Evolutionary conservation across 345 rosid genomes (phyloP).

Genomic region (Eucalyptus fibrosa): DNA sequence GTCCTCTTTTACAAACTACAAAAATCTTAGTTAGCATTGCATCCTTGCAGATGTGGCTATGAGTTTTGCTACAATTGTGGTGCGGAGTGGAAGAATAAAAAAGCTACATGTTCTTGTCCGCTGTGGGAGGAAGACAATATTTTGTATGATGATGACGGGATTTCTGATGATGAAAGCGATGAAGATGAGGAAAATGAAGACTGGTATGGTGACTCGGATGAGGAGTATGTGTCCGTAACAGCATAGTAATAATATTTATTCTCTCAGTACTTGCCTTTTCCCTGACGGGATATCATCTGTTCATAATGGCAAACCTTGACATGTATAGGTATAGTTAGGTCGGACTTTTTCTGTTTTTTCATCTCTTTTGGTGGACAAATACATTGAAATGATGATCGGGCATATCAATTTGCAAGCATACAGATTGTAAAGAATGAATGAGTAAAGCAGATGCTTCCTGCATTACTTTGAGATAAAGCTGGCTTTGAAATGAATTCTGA

Average conservation of each 20-base stretch:
- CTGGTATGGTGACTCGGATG: background rate
- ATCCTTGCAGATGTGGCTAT: conserved; percentile 26
- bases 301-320: background rate
- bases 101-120: conserved; percentile 44
- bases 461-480: background rate
- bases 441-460: background rate
- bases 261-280: background rate
- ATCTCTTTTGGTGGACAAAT: background rate
- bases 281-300: background rate
- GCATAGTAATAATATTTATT: background rate
- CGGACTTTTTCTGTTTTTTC: background rate
- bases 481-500: background rate
- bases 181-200: background rate
- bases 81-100: conserved; percentile 42
- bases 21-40: background rate
- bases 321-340: background rate
- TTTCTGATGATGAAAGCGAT: background rate
- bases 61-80: conserved; percentile 75
- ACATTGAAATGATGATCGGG: background rate
- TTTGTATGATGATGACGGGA: background rate
- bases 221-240: background rate
- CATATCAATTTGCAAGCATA: background rate
- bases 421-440: background rate
- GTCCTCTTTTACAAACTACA: background rate
- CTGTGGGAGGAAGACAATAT: conserved; percentile 40